These are phyloP conservation scores for Isabelozyma gotoi DNA, from an alignment of 805 yeast species.

Conservation along the genomic window DNA sequence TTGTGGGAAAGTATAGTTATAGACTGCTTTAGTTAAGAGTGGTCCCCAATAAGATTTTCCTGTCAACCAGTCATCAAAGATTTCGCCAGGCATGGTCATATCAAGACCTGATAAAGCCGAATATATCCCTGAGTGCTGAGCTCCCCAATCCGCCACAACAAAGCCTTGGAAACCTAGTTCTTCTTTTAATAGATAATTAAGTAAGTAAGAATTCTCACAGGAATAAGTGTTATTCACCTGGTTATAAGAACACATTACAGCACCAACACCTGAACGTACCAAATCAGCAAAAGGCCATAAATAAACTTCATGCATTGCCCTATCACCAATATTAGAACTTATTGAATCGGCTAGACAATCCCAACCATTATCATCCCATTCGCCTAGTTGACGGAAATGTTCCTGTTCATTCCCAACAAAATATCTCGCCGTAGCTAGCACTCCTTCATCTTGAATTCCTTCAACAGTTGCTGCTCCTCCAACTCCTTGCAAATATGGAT, in stretches of 20 bases:
- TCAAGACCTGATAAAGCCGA: constrained; percentile 61
- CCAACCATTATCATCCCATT: constrained; percentile 49
- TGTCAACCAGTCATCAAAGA: constrained; percentile 51
- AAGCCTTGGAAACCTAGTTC: constrained; percentile 68
- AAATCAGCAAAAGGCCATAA: constrained; percentile 70
- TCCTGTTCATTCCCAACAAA: constrained; percentile 65
- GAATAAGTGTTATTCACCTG: constrained; percentile 56
- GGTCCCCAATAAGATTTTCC: constrained; percentile 62
- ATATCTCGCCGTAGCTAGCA: constrained; percentile 57
- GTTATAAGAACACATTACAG: constrained; percentile 63
- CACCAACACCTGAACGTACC: constrained; percentile 57
- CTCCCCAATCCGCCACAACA: constrained; percentile 70
- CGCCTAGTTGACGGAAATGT: constrained; percentile 53
- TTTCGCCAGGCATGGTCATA: constrained; percentile 65
- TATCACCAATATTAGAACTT: constrained; percentile 57
- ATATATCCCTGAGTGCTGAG: constrained; percentile 56
- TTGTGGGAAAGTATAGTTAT: constrained; percentile 54
- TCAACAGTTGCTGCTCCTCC: constrained; percentile 51
- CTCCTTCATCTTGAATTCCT: constrained; percentile 59
- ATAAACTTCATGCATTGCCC: constrained; percentile 60
- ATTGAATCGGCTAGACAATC: constrained; percentile 40
- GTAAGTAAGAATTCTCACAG: constrained; percentile 56
- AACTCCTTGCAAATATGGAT: constrained; percentile 59
- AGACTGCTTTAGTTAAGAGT: constrained; percentile 51
- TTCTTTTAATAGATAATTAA: constrained; percentile 56